Conservation (phyloP, 257 asterid genomes). For the Eustoma russellianum region DNA sequence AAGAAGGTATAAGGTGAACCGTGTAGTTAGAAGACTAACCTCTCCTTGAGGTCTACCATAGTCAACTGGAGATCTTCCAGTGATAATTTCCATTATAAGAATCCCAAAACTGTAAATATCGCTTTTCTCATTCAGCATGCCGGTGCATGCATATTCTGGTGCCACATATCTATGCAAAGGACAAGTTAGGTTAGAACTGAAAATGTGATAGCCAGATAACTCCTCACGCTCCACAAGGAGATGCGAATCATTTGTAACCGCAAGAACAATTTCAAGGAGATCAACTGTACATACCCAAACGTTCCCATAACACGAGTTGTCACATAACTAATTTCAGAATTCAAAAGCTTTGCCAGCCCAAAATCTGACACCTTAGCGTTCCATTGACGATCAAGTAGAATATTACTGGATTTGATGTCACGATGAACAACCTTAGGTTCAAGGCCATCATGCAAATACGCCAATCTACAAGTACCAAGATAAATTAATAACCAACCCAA, state of each 20-base stretch:
- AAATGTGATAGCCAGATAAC: too few species aligned
- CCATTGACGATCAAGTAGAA: conserved; percentile 81
- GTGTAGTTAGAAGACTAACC: conserved; percentile 32
- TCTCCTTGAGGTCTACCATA: conserved; percentile 68
- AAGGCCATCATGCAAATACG: conserved; percentile 89
- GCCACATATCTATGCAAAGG: conserved; percentile 65
- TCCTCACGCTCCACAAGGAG: too few species aligned
- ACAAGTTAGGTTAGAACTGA: neutral
- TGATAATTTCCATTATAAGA: conserved; percentile 86
- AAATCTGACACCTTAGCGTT: conserved; percentile 85
- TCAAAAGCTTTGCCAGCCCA: conserved; percentile 90
- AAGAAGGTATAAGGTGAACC: conserved; percentile 4
- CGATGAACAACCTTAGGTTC: conserved; percentile 99
- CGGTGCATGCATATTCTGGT: conserved; percentile 96
- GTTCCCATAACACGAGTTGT: conserved; percentile 98
- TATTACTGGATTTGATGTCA: conserved; percentile 86
- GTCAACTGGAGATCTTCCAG: conserved; percentile 88
- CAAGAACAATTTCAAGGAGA: neutral
- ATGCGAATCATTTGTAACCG: neutral
- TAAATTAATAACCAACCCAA: conserved; percentile 3
- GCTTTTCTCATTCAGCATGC: conserved; percentile 90
- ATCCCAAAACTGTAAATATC: conserved; percentile 89
- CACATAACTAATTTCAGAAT: conserved; percentile 72
- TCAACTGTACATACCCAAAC: conserved; percentile 55
- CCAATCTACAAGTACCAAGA: conserved; percentile 45